These are phyloP conservation scores for Whalleya microplaca DNA, from an alignment of 2,329 filamentous ascomycete genomes.

Conservation along the genomic window DNA sequence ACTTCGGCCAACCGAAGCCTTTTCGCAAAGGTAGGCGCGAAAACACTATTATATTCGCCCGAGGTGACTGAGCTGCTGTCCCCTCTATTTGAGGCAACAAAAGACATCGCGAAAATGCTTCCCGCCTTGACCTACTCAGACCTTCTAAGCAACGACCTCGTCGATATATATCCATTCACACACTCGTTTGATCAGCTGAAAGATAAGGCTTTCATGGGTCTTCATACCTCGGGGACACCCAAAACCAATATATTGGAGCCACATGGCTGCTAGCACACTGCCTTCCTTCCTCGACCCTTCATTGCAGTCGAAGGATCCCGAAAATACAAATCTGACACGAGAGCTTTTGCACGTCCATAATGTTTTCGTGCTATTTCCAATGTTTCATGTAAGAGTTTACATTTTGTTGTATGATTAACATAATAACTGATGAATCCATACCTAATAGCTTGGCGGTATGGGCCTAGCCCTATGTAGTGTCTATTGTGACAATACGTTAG, in stretches of 20 bases:
- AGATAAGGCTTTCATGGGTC: slow-evolving; percentile 23
- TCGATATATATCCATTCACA: slow-evolving; percentile 10
- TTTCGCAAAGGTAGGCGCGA: slow-evolving; percentile 16
- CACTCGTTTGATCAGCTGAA: slow-evolving; percentile 15
- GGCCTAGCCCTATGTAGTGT: slow-evolving; percentile 5
- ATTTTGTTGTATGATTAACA: neutral
- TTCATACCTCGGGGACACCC: slow-evolving; percentile 33
- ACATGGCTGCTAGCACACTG: slow-evolving; percentile 7
- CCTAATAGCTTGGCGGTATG: slow-evolving; percentile 18
- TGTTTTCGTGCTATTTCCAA: slow-evolving; percentile 8
- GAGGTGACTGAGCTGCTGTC: slow-evolving; percentile 13
- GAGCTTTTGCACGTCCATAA: slow-evolving; percentile 2
- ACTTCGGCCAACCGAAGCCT: slow-evolving; percentile 1
- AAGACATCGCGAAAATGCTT: slow-evolving; percentile 7
- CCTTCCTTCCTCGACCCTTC: slow-evolving; percentile 5
- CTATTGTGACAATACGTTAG: slow-evolving; percentile 8
- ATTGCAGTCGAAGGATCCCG: neutral
- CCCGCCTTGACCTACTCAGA: slow-evolving; percentile 6
- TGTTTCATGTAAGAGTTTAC: slow-evolving; percentile 16
- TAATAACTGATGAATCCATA: too few relatives aligned
- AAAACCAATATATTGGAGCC: slow-evolving; percentile 26
- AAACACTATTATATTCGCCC: slow-evolving; percentile 14
- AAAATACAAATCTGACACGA: neutral
- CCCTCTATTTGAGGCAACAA: slow-evolving; percentile 9
- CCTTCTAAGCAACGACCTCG: slow-evolving; percentile 9